Evolutionary conservation across 2,329 filamentous ascomycete species (phyloP), one percentile per base, ranked within the genome.

Genomic region (Xylariales sp.): DNA sequence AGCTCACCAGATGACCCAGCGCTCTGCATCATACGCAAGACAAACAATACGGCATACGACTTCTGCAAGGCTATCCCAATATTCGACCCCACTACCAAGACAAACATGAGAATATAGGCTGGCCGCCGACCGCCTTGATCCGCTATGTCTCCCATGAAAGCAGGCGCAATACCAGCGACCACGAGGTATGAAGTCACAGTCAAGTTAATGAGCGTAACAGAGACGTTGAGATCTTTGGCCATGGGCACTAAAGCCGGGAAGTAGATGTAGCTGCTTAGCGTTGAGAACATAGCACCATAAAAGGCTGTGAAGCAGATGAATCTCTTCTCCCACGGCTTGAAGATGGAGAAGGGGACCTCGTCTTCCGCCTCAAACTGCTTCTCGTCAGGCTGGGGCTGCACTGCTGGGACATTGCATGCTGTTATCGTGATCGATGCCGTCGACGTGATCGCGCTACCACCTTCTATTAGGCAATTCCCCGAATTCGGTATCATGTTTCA

Each of bases 121-220:
- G 19, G 34, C 14, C 35, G 34, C 1, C 16, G 44, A 16, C 48
- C 48, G 11, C 45, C 22, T 2, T 24, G 22, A 12, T 50, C 46
- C n/a, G 48, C 44, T 3, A 27, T 27, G 32, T 48, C 33, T 4
- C 43, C 46, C 1, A 42, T 24, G 14, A 48, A 11, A 12, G 41
- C 18, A 11, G 35, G 41, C 10, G 31, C 20, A 18, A 44, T 21
- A 3, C 19, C 12, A 7, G 42, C 19, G 12, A 47, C 33, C 33
- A 53, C 46, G 16, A 53, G 40, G 28, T 55, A 54, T 1, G 49
- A 46, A 2, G 52, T 55, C 9, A 57, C 46, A 3, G 54, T 53
- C 7, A 55, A 40, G 15, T 55, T 51, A 27, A 52, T 45, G 7
- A 42, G 27, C 12, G 46, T 47, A 5, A 43, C 32, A 2, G 47